A percentile compares a stretch with the other conserved stretches of the same genome.
Conservation (phyloP, 176 grass and related monocot species). For the Aegilops longissima region DNA sequence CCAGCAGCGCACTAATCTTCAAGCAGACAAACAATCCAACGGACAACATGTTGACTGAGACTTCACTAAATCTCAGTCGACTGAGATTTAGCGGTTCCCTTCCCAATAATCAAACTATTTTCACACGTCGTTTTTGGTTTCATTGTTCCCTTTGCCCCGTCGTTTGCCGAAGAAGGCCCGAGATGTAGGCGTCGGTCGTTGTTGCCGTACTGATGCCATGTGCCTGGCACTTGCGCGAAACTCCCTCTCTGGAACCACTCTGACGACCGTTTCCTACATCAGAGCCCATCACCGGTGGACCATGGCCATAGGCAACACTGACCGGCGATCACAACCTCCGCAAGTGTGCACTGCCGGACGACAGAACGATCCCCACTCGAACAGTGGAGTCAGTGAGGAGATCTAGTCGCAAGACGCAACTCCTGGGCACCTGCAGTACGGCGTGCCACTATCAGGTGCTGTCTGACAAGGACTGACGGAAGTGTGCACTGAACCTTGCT, state of each 20-base stretch:
- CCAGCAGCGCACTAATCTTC: no score
- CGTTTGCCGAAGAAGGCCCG: background rate
- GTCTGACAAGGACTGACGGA: conserved; percentile 16
- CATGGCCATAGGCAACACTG: background rate
- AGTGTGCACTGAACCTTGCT: conserved; percentile 16
- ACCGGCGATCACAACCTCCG: background rate
- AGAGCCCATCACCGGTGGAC: background rate
- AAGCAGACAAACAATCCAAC: no score
- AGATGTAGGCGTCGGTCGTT: background rate
- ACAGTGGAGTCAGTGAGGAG: background rate
- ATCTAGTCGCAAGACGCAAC: background rate
- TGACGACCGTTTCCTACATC: background rate
- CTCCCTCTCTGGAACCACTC: background rate
- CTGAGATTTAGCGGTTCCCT: no score
- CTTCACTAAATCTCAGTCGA: no score
- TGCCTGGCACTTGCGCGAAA: background rate
- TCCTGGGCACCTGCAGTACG: background rate
- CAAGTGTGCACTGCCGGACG: background rate
- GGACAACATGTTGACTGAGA: no score
- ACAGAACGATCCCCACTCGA: background rate
- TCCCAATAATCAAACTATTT: background rate
- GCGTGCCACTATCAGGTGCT: conserved; percentile 13
- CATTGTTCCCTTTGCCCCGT: background rate
- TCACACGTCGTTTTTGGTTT: background rate
- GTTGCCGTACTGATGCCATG: conserved; percentile 8